Base-by-base conservation (phyloP, 768 basidiomycete species). In the Lactarius evosmus region DNA sequence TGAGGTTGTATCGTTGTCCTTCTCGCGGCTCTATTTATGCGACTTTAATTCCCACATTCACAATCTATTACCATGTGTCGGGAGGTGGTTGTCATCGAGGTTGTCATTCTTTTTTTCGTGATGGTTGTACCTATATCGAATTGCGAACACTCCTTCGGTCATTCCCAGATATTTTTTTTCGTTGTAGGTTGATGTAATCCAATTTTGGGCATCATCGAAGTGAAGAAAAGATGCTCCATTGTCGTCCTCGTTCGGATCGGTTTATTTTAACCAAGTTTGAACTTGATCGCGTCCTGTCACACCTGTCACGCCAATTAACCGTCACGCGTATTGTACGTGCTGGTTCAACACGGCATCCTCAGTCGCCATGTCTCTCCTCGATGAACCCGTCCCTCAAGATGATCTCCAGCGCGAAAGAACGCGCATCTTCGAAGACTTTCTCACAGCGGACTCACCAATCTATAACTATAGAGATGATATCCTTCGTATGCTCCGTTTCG, bases 391-490 rank as follows among this genome's bases (percentile, higher is more conserved):
- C 56, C 77, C 85, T 14, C 81, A 83, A 63, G 84, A 85, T 75
- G 91, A 91, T 73, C 82, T 88, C 52, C 80, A 90, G 78, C 83
- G 83, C 69, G 90, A 94, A 69, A 81, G 91, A 63, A 83, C 86
- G 60, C 86, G 88, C 68, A 79, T 86, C 40, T 93, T 97, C 70
- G 88, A 90, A 70, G 90, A 91, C 66, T 95, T 97, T 67, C 81
- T 93, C 38, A 83, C 85, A 68, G 83, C 85, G 2, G 86, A 87
- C 62, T 84, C 84, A 3, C 74, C 82, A 30, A 70, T 85, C 22
- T 86, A 85, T 80, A 92, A 91, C 75, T 95, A 96, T 79, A 85
- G 87, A 70, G 88, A 94, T 70, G 88, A 90, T 62, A 88, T 96
- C 67, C 80, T 83, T 51, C 84, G 86, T 69, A 85, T 98, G 86